Evolutionary conservation across 768 basidiomycete genomes (phyloP), one percentile per base, ranked within the genome.

Genomic region (Melanogaster broomeanus): DNA sequence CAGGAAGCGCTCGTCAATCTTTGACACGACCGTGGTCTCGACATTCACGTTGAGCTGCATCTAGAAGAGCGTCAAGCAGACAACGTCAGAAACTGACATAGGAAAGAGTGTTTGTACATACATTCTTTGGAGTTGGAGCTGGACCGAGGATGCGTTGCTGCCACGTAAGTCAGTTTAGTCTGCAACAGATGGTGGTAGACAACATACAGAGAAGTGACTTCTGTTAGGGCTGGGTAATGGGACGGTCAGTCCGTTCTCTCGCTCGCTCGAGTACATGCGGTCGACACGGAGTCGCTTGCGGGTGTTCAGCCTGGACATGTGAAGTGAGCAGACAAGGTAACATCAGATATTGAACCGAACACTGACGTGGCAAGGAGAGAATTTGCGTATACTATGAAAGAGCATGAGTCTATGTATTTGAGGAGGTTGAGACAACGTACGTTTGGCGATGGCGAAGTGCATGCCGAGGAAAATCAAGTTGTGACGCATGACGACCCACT

Each of bases 401-500:
- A 15, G 3, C 2, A 35, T 53, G 6, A 56, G 24, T 1, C 5
- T 6, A 30, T 9, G 6, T 24, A 11, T 22, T 6, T 28, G 18
- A 27, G 6, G 0, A 11, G n/a, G 31, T 25, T n/a, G 27, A 2
- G 11, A 37, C 31, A 21, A 10, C 70, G 0, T 55, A 69, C 68
- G 13, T 50, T 69, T 69, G 8, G 69, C 67, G 11, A 69, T 69
- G 1, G 68, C 64, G 46, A 69, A 69, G 53, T 69, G 68, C 65
- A 69, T 69, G 5, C 66, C 68, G 3, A 69, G 56, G 63, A 71
- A 69, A 48, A 69, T 68, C 53, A 69, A 40, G 38, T 69, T 69
- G 31, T 71, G 67, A 16, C 68, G 70, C 70, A 69, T 69, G 21
- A 57, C 15, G 15, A 69, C 42, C 68, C 68, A 69, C 68, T 69